A percentile compares a stretch with the other conserved stretches of the same genome.
These are phyloP conservation scores for Eimeria falciformis DNA, from an alignment of 169 alveolate species.

Conservation along the genomic window DNA sequence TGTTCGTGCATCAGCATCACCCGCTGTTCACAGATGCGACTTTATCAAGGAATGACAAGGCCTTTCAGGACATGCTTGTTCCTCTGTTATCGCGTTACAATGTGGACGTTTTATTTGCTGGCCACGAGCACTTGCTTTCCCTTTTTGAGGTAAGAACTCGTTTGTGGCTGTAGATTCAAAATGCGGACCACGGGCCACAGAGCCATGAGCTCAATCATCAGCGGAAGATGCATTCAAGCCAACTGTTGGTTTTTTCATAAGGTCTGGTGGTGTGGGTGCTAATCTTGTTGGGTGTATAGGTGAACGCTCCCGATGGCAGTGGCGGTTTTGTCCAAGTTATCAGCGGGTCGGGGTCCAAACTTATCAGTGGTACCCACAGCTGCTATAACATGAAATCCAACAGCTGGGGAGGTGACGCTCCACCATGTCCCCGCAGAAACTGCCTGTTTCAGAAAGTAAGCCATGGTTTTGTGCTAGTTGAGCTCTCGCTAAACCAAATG, in stretches of 20 bases:
- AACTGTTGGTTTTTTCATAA: too few relatives aligned
- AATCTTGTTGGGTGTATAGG: background rate
- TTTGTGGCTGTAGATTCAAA: too few relatives aligned
- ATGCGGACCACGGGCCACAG: too few relatives aligned
- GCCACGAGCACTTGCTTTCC: constrained; percentile 68
- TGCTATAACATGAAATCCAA: background rate
- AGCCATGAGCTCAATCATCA: too few relatives aligned
- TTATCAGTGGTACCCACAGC: background rate
- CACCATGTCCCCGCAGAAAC: background rate
- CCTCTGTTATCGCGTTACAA: constrained; percentile 11
- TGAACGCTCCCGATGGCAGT: constrained; percentile 5
- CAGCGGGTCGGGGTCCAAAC: constrained; percentile 55
- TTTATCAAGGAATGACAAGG: background rate
- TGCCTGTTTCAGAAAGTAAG: background rate
- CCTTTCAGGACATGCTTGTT: background rate
- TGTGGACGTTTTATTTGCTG: constrained; percentile 62
- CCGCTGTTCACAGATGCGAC: constrained; percentile 62
- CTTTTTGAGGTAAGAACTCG: constrained; percentile 68
- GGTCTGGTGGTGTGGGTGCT: too few relatives aligned
- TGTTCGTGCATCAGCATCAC: constrained; percentile 67
- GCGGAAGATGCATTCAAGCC: too few relatives aligned
- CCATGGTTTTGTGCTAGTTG: background rate
- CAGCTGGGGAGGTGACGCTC: background rate
- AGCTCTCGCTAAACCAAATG: background rate
- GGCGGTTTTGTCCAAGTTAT: constrained; percentile 41